Evolutionary conservation across 257 asterid species (phyloP).

Genomic region (Galeopsis tetrahit): DNA sequence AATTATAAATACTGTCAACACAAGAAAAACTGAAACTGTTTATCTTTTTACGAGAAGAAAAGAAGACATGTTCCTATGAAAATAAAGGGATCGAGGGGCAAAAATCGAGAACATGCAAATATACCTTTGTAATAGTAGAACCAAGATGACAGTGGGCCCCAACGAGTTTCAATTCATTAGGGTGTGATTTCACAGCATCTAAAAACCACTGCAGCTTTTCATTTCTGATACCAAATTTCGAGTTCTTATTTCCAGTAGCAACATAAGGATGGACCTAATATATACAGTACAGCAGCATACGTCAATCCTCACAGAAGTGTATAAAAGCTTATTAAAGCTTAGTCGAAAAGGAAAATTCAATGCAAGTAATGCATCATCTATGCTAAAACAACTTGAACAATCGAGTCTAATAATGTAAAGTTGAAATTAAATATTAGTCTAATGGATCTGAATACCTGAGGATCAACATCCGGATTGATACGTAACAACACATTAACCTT

Average conservation of each 20-base stretch:
- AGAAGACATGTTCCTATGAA: neutral
- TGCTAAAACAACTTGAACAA: neutral
- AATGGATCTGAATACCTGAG: slow-evolving; percentile 65
- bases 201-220: slow-evolving; percentile 97
- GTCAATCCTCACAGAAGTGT: neutral
- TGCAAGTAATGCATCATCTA: neutral
- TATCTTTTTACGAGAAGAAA: neutral
- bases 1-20: neutral
- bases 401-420: neutral
- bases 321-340: neutral
- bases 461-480: slow-evolving; percentile 97
- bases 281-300: slow-evolving; percentile 27
- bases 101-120: neutral
- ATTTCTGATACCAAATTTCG: slow-evolving; percentile 93
- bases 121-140: slow-evolving; percentile 94
- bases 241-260: slow-evolving; percentile 96
- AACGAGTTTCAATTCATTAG: slow-evolving; percentile 85
- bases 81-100: neutral
- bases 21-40: neutral
- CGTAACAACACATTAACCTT: slow-evolving; percentile 82
- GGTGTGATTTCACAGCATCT: slow-evolving; percentile 91
- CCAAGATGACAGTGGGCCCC: slow-evolving; percentile 99
- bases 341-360: neutral
- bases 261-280: slow-evolving; percentile 94
- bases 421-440: neutral